Conservation (phyloP, 2,329 filamentous ascomycete species). For the Endothia cerciana region DNA sequence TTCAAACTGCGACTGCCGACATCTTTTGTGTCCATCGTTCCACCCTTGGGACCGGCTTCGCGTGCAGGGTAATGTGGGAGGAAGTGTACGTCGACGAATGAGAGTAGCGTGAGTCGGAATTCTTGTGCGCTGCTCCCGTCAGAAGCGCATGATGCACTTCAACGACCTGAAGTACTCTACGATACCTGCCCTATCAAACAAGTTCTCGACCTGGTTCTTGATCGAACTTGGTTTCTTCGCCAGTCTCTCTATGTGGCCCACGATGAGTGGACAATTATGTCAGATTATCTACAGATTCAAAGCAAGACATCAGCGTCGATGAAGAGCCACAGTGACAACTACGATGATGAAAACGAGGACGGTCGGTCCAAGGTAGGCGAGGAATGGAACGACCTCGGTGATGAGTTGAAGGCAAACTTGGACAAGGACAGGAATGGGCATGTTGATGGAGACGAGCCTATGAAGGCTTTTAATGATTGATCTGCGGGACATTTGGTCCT, state of each 20-base stretch:
- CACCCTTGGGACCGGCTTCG: too few relatives aligned
- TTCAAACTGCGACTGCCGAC: not conserved
- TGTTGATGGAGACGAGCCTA: not conserved
- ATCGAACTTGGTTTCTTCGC: conserved; percentile 64
- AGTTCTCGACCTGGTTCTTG: conserved; percentile 55
- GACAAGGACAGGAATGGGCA: not conserved
- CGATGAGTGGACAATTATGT: conserved; percentile 46
- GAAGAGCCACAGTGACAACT: conserved; percentile 1
- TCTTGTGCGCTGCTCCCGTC: conserved; percentile 62
- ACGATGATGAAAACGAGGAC: not conserved
- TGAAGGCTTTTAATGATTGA: not conserved
- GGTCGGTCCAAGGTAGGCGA: not conserved
- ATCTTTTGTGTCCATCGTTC: too few relatives aligned
- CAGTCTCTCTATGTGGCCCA: conserved; percentile 64
- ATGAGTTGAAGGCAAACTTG: not conserved
- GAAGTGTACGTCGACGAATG: too few relatives aligned
- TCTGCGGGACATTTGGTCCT: not conserved
- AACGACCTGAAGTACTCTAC: conserved; percentile 57
- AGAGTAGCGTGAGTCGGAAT: too few relatives aligned
- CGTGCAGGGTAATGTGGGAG: too few relatives aligned
- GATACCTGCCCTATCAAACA: conserved; percentile 50
- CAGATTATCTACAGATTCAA: conserved; percentile 39
- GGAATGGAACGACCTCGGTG: not conserved
- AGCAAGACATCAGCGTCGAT: conserved; percentile 16
- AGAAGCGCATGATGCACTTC: conserved; percentile 61